Percentiles rank a stretch among this genome's conserved stretches.
Conservation (phyloP, 768 basidiomycete species). For the Chalciporus pseudorubinellus region DNA sequence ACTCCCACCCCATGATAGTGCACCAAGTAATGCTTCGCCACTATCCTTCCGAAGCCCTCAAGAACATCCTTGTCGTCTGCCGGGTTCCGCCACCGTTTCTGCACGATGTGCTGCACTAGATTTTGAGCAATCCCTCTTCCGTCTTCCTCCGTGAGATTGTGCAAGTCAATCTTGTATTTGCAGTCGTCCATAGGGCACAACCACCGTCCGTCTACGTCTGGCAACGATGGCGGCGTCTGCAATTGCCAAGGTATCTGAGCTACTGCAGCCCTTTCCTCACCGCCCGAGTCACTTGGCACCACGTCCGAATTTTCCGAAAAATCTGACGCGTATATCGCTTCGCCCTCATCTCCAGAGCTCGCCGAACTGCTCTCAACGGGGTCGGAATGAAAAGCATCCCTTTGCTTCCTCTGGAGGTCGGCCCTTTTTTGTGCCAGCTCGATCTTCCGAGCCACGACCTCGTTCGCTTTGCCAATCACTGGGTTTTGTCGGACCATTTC, state of each 20-base stretch:
- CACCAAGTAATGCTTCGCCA: constrained; percentile 24
- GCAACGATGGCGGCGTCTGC: constrained; percentile 38
- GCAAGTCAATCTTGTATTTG: constrained; percentile 44
- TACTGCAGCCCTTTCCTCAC: constrained; percentile 21
- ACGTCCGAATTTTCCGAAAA: constrained; percentile 53
- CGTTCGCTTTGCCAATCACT: constrained; percentile 27
- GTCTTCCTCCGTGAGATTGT: constrained; percentile 38
- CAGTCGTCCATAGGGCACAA: constrained; percentile 47
- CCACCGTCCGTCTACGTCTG: constrained; percentile 49
- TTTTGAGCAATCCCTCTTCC: constrained; percentile 21
- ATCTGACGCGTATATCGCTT: constrained; percentile 50
- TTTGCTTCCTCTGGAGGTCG: background rate
- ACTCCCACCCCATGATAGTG: constrained; percentile 25
- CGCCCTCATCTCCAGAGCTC: constrained; percentile 22
- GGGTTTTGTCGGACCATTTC: constrained; percentile 24
- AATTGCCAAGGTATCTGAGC: constrained; percentile 38
- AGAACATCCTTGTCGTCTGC: constrained; percentile 29
- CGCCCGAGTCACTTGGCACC: constrained; percentile 39
- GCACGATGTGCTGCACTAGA: constrained; percentile 22
- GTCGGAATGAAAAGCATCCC: background rate
- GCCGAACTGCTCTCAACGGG: constrained; percentile 9
- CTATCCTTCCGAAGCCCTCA: constrained; percentile 24
- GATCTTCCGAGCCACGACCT: constrained; percentile 19
- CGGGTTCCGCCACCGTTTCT: constrained; percentile 37
- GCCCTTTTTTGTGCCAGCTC: constrained; percentile 12